Base-by-base conservation (phyloP, 768 basidiomycete genomes). In the Boletus rubescentipes region DNA sequence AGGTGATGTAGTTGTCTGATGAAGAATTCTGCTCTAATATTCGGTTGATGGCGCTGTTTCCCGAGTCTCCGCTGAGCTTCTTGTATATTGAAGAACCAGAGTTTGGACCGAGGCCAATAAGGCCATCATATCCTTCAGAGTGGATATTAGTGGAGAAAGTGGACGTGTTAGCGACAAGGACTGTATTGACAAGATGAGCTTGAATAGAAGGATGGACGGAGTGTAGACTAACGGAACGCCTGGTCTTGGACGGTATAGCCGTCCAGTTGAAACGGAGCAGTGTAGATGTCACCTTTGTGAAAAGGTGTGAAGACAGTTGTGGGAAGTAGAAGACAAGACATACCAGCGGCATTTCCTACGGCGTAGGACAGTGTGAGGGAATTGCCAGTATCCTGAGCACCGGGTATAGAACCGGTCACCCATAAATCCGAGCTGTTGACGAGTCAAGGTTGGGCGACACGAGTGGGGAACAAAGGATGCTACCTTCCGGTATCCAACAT, bases 401-500 rank as follows among this genome's bases (percentile, higher is more conserved):
- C 67, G 8, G 86, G 76, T 18, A 80, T 77, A 39, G 69, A 62
- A 21, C 74, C 79, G 7, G 73, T 69, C 68, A 87, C 86, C 89
- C 89, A 91, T 35, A 91, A 69, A 67, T 91, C 89, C 36, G 88
- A 86, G 60, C 89, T 91, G 55, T 32, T 1, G 41, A 36, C 11
- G 37, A 29, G 47, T 51, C 45, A 57, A 43, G 51, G 46, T 9
- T 36, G 37, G 42, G 32, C 46, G 21, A 49, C n/a, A 48, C 35
- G 9, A 8, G 23, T 5, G 4, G 42, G 34, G 29, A 18, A 31
- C 42, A 44, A 18, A 23, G n/a, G 32, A 40, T 18, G 21, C 4
- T 56, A 85, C 87, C 89, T 91, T 71, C 89, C 89, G 8, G 88
- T 90, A 65, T 91, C 89, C 49, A 91, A 69, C 61, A 89, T 73